Evolutionary conservation across 2,329 filamentous ascomycete genomes (phyloP), one percentile per base, ranked within the genome.

Genomic region (Coleophoma crateriformis): DNA sequence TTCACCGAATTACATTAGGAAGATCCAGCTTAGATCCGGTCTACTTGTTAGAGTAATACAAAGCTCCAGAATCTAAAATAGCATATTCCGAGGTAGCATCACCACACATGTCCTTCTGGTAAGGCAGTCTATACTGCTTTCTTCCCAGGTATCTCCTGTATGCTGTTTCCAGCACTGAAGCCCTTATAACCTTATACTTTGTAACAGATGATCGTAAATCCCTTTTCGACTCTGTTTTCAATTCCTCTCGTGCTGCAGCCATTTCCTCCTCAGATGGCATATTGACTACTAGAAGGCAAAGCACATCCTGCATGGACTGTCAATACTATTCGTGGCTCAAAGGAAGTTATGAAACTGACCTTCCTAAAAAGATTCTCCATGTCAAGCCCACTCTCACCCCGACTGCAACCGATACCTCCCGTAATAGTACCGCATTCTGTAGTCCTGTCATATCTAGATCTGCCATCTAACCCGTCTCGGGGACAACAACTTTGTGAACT

Each of bases 201-300:
- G 27, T 27, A 27, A 27, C 27, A 27, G 8, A 10, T 27, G 7
- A 27, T 27, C 27, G 27, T 27, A 27, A 7, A 27, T 7, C 8
- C 27, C 27, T 27, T 27, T 41, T 15, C 11, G 4, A 10, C 13
- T 41, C 39, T 19, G 19, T 14, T 41, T 41, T 10, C 17, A 20
- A 22, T 22, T 41, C 39, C 39, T 41, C 22, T 17, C 17, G 13
- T 2, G 49, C 51, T 37, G 38, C 45, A 34, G 46, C 52, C 46
- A 51, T 46, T 44, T 57, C 50, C 37, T 50, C 50, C 6, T 47
- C 49, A 20, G 63, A 65, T 1, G 74, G 75, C 67, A 76, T 66
- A 50, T 76, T 74, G 17, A 76, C 72, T 46, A 77, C 69, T 58
- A 74, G 67, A 49, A 78, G 55, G 55, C 76, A 78, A 43, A 77